These are phyloP conservation scores for Punica granatum DNA, from an alignment of 345 rosid species.

Conservation along the genomic window DNA sequence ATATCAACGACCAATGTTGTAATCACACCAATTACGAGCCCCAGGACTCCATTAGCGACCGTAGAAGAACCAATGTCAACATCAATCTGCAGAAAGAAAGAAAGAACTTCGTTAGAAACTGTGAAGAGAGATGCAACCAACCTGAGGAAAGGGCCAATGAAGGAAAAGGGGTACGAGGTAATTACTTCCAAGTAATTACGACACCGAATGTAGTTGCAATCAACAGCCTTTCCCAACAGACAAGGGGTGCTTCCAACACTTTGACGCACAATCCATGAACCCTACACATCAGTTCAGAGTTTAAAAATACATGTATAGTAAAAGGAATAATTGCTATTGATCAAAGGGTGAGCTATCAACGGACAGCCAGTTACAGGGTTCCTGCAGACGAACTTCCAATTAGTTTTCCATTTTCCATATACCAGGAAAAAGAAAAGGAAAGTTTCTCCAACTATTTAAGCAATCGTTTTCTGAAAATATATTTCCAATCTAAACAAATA, in stretches of 20 bases:
- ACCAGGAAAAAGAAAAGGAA: too few relatives aligned
- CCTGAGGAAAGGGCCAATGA: background rate
- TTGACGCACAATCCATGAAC: slow-evolving; percentile 99
- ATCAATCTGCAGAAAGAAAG: slow-evolving; percentile 48
- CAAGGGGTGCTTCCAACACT: slow-evolving; percentile 99
- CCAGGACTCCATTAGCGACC: slow-evolving; percentile 97
- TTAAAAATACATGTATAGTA: slow-evolving; percentile 1
- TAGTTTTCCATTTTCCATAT: too few relatives aligned
- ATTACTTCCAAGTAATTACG: slow-evolving; percentile 78
- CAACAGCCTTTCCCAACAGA: slow-evolving; percentile 91
- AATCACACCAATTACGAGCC: slow-evolving; percentile 93
- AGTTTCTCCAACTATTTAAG: too few relatives aligned
- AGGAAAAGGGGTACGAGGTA: background rate
- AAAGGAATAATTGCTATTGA: background rate
- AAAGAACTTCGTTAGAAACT: slow-evolving; percentile 3
- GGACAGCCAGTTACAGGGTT: too few relatives aligned
- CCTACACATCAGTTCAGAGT: slow-evolving; percentile 42
- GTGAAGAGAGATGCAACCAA: background rate
- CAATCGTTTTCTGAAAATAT: too few relatives aligned
- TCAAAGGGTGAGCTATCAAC: too few relatives aligned
- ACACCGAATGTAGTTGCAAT: slow-evolving; percentile 87
- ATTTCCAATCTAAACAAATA: too few relatives aligned
- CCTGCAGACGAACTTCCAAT: too few relatives aligned
- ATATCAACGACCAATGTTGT: slow-evolving; percentile 90
- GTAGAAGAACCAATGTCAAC: slow-evolving; percentile 97